Evolutionary conservation across 306 rosid genomes (phyloP).

Genomic region (Quercus suber): DNA sequence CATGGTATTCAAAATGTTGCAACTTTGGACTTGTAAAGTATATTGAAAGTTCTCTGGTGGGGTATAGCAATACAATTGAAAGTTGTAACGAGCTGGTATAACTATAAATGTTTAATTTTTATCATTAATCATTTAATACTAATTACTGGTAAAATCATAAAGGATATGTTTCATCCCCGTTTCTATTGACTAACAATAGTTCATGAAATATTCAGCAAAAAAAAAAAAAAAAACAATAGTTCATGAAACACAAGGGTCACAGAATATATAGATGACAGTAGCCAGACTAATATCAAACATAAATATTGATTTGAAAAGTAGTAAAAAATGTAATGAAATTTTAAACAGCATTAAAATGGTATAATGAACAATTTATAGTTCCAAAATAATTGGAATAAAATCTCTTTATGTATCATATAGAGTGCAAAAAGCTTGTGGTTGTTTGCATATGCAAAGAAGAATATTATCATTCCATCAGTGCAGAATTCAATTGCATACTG

Average conservation of each 20-base stretch:
- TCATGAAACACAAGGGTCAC: neutral
- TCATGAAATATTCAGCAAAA: neutral
- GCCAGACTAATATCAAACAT: neutral
- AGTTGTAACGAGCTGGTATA: neutral
- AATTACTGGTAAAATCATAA: neutral
- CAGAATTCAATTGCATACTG: neutral
- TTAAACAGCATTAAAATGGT: neutral
- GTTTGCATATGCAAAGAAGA: neutral
- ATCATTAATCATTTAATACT: neutral
- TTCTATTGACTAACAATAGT: neutral
- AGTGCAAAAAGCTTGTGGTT: neutral
- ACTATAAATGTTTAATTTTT: neutral
- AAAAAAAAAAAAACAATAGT: neutral
- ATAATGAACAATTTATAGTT: neutral
- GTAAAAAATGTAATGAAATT: neutral
- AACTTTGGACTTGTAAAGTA: neutral
- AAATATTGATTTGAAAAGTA: neutral
- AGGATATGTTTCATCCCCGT: neutral
- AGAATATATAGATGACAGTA: neutral
- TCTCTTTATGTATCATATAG: neutral
- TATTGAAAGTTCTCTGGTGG: neutral
- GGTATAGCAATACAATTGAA: neutral
- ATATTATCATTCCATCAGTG: neutral
- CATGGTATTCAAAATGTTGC: neutral
- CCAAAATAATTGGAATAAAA: neutral